A percentile compares a stretch with the other conserved stretches of the same genome.
phyloP scores from a whole-genome alignment of 495 filamentous ascomycete species.

The Pseudotulostoma volvatum region DNA sequence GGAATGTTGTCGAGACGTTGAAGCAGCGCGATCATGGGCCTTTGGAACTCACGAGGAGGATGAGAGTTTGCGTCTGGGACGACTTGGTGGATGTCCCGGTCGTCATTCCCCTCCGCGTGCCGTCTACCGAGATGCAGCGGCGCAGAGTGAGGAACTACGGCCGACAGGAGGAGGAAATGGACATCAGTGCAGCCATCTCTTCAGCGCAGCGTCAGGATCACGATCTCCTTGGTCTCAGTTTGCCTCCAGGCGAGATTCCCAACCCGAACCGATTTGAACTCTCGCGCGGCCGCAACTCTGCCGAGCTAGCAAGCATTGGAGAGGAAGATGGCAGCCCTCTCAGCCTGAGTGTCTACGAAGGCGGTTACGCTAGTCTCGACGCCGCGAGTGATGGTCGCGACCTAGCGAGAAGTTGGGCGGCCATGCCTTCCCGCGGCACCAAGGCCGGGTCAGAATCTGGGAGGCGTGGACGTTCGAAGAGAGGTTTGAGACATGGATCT shows the following conservation, averaged over 20 bases:
- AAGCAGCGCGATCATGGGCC: conserved; percentile 87
- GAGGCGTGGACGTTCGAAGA: conserved; percentile 8
- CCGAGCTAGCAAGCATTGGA: conserved; percentile 20
- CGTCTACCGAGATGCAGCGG: conserved; percentile 59
- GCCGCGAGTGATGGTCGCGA: conserved; percentile 11
- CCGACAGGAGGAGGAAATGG: conserved; percentile 69
- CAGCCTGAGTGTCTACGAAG: conserved; percentile 18
- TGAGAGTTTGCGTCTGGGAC: conserved; percentile 93
- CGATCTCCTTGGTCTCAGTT: conserved; percentile 61
- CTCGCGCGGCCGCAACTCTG: conserved; percentile 35
- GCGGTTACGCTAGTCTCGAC: conserved; percentile 16
- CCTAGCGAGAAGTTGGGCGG: conserved; percentile 25
- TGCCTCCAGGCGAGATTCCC: conserved; percentile 50
- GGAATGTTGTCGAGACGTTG: conserved; percentile 95
- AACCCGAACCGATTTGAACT: conserved; percentile 78
- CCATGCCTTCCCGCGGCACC: conserved; percentile 15
- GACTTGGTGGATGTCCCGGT: conserved; percentile 91
- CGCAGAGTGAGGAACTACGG: conserved; percentile 32
- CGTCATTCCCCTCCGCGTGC: conserved; percentile 70
- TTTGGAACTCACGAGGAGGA: conserved; percentile 75
- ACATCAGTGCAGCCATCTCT: conserved; percentile 62
- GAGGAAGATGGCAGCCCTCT: conserved; percentile 23
- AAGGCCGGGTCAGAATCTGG: conserved; percentile 12
- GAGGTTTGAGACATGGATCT: conserved; percentile 27
- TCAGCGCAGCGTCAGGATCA: conserved; percentile 36